These are phyloP conservation scores for Rhizoctonia solani DNA, from an alignment of 1,284 basidiomycete species.

Conservation along the genomic window DNA sequence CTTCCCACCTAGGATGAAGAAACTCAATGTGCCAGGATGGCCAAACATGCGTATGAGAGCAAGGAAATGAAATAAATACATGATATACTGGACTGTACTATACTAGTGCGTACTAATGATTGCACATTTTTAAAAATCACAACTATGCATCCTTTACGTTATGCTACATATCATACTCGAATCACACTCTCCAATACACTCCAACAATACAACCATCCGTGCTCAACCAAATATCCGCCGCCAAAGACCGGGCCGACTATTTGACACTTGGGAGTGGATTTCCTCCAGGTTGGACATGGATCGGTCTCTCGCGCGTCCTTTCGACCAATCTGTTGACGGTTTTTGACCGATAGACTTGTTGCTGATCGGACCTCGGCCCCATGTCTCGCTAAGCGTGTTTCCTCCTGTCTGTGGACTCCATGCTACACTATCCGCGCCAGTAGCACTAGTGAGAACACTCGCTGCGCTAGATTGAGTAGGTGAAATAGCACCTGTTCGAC, in stretches of 20 bases:
- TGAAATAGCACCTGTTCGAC: not conserved
- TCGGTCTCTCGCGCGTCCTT: not conserved
- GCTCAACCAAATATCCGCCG: constrained; percentile 22
- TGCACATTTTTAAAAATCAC: not conserved
- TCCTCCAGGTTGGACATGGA: constrained; percentile 10
- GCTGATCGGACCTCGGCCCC: constrained; percentile 3
- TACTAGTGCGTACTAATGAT: not conserved
- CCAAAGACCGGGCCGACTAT: constrained; percentile 4
- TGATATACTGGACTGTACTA: constrained; percentile 1
- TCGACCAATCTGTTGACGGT: not conserved
- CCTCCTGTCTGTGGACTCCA: constrained; percentile 21
- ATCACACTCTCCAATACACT: not conserved
- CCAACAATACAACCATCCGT: not conserved
- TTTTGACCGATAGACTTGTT: not conserved
- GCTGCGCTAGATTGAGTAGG: constrained; percentile 5
- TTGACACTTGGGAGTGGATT: not conserved
- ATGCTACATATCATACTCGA: too few relatives aligned
- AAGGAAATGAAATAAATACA: constrained; percentile 18
- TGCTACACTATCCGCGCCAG: constrained; percentile 26
- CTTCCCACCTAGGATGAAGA: constrained; percentile 50
- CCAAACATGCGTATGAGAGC: constrained; percentile 30
- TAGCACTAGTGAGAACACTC: not conserved
- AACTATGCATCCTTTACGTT: too few relatives aligned
- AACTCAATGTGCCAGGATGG: constrained; percentile 43
- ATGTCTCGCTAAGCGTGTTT: not conserved